Base-by-base conservation (phyloP, 2,329 filamentous ascomycete genomes). In the Talaromyces sp. region DNA sequence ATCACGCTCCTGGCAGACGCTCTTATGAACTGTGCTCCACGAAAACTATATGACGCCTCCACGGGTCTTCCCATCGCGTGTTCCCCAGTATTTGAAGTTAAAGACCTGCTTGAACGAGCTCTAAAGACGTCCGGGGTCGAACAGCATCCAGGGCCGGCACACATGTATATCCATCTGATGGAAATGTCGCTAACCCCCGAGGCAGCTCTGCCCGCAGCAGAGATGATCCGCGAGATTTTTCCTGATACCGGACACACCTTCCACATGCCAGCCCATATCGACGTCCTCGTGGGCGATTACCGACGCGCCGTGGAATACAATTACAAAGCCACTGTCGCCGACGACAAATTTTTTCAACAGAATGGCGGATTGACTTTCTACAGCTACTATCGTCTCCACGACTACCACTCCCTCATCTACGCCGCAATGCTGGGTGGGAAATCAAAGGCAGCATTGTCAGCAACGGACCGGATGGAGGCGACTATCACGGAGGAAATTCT, bases 81-180 rank as follows among this genome's bases (percentile, higher is more conserved):
- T 0, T 81, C 86, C 0, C 80, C 76, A 9, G 87, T 86, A 0
- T 58, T 86, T 3, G 84, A 89, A 56, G 81, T 79, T 0, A 87
- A 86, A 65, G 63, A 60, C 0, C 77, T 87, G 0, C 77, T 90
- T 2, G 87, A 90, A 38, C 74, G 70, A 3, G 85, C 85, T 0
- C 73, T 92, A 19, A 67, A 72, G 1, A 75, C 79, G 2, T 70
- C 79, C 1, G 79, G 77, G 17, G 82, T 78, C 0, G 70, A 78
- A 3, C 66, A 75, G 9, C 90, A 94, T 66, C 86, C 89, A 0
- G 89, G 89, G 0, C 72, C 92, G 0, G 77, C 91, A 4, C 89
- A 92, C 70, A 75, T 91, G 38, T 92, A 92, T 70, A 89, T 91
- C 43, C 88, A 91, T 65, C 80, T 90, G 8, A 88, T 90, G 79